Conservation (phyloP, 2,329 filamentous ascomycete genomes). For the Fonsecaea pedrosoi region DNA sequence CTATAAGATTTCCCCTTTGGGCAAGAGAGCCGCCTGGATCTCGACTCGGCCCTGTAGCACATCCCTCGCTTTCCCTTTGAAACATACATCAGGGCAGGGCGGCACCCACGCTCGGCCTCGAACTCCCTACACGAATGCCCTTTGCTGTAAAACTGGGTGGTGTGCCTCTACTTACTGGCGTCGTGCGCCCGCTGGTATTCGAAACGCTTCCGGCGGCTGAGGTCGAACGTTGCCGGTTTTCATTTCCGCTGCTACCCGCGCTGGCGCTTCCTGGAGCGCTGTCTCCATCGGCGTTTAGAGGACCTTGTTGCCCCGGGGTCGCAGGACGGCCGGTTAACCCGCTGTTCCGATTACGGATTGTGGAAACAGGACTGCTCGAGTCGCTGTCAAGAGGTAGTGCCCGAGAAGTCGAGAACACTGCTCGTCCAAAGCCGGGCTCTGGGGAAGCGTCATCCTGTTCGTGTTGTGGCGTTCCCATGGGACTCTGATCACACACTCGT, state of each 20-base stretch:
- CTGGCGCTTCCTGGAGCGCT: not conserved
- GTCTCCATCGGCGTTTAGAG: not conserved
- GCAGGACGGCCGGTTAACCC: not conserved
- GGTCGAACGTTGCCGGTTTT: not conserved
- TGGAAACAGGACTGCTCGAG: not conserved
- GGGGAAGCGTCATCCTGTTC: not conserved
- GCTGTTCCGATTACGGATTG: constrained; percentile 6
- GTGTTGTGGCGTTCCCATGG: constrained; percentile 5
- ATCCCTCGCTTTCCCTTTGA: no score
- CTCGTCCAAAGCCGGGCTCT: constrained; percentile 1
- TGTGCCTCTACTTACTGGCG: constrained; percentile 7
- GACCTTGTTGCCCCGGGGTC: not conserved
- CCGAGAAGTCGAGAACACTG: constrained; percentile 3
- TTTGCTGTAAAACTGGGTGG: constrained; percentile 31
- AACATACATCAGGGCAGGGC: not conserved
- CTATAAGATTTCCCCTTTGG: no score
- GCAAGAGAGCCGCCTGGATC: no score
- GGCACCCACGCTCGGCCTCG: constrained; percentile 35
- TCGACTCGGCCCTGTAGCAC: no score
- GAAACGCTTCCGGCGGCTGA: not conserved
- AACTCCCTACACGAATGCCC: constrained; percentile 37
- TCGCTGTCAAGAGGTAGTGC: not conserved
- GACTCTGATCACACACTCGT: constrained; percentile 10
- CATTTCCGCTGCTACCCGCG: not conserved
- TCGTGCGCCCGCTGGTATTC: constrained; percentile 8